Conservation (phyloP, 208 protist genomes). For the Acanthamoeba sp. region DNA sequence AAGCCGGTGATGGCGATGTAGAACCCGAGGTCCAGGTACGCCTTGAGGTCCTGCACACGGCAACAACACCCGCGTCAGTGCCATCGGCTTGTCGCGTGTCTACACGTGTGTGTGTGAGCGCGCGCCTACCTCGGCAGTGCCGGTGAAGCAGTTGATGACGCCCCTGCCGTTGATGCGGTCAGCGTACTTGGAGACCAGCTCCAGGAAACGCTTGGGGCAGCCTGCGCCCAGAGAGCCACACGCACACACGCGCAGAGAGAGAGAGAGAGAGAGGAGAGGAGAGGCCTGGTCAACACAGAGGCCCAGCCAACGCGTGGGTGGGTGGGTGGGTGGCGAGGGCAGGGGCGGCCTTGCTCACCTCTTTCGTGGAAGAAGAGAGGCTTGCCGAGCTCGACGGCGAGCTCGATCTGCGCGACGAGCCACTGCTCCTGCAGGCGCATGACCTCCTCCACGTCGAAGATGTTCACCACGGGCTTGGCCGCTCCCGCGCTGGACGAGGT, state of each 20-base stretch:
- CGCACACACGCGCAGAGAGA: no score
- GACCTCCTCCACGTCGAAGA: constrained; percentile 8
- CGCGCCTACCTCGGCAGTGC: no score
- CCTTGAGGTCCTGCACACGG: not conserved
- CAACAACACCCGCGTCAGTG: no score
- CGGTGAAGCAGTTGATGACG: constrained; percentile 68
- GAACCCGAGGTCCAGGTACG: constrained; percentile 60
- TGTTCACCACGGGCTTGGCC: not conserved
- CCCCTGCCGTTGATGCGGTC: constrained; percentile 5
- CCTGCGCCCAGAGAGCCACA: no score
- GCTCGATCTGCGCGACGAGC: constrained; percentile 52
- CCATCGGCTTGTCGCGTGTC: no score
- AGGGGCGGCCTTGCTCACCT: no score
- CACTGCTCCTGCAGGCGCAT: constrained; percentile 57
- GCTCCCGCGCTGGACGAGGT: not conserved
- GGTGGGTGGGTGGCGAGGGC: no score
- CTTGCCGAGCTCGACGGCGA: constrained; percentile 50
- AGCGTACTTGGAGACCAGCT: constrained; percentile 42
- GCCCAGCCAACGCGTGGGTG: no score
- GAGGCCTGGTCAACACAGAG: no score
- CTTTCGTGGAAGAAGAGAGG: constrained; percentile 66
- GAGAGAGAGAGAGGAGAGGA: no score
- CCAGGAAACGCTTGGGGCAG: constrained; percentile 17
- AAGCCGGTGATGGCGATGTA: constrained; percentile 69
- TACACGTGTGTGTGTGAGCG: no score